Evolutionary conservation across 2,329 filamentous ascomycete species (phyloP).

Genomic region (Colletotrichum sp.): DNA sequence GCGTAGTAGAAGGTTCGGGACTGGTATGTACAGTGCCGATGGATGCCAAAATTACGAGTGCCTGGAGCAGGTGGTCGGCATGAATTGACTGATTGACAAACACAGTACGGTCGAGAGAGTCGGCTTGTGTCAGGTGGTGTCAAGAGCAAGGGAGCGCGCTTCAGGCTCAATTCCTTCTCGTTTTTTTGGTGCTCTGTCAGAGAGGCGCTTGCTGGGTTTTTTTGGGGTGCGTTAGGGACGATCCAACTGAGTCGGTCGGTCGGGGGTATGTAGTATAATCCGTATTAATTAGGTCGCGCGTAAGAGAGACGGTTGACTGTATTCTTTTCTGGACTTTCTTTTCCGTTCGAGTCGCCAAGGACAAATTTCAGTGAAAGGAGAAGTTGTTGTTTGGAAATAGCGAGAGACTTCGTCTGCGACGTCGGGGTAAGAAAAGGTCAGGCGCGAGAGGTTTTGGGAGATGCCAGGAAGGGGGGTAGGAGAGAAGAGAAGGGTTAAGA

Average conservation of each 20-base stretch:
- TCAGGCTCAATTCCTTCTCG: background rate
- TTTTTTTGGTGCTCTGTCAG: background rate
- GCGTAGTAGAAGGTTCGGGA: background rate
- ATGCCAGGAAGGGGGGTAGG: background rate
- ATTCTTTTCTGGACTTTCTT: background rate
- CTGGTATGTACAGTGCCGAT: slow-evolving; percentile 14
- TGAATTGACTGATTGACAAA: slow-evolving; percentile 15
- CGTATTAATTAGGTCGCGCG: slow-evolving; percentile 8
- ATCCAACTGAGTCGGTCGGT: background rate
- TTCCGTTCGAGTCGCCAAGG: background rate
- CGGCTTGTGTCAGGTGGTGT: slow-evolving; percentile 16
- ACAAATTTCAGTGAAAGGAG: background rate
- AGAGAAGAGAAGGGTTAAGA: slow-evolving; percentile 14
- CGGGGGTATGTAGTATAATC: background rate
- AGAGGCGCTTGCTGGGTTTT: background rate
- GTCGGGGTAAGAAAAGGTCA: slow-evolving; percentile 14
- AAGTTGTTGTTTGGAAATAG: slow-evolving; percentile 4
- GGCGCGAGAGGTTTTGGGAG: slow-evolving; percentile 8
- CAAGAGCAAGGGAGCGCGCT: slow-evolving; percentile 7
- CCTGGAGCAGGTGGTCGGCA: background rate
- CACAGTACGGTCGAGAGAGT: slow-evolving; percentile 4
- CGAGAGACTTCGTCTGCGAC: slow-evolving; percentile 17
- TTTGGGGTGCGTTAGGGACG: background rate
- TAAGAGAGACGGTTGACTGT: background rate
- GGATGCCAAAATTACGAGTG: slow-evolving; percentile 10